A percentile compares a stretch with the other conserved stretches of the same genome.
Evolutionary conservation across 75 land plant genomes (phyloP).

Genomic region (Pinus albicaulis): DNA sequence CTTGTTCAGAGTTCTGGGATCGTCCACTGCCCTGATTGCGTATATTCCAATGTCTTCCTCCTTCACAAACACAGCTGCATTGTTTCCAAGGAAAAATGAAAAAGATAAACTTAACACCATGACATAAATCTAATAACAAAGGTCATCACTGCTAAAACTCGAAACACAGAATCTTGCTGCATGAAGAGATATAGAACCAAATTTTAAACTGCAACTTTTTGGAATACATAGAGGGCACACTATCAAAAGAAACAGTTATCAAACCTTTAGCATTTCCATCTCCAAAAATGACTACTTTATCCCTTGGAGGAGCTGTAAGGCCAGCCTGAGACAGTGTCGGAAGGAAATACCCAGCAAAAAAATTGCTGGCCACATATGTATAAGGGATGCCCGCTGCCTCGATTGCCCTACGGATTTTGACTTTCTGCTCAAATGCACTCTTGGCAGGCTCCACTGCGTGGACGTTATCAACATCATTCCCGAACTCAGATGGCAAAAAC

Average conservation of each 20-base stretch:
- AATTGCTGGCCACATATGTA: conserved; percentile 39
- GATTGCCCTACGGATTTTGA: conserved; percentile 30
- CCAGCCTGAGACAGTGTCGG: conserved; percentile 15
- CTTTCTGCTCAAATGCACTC: conserved; percentile 27
- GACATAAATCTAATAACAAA: too few relatives aligned
- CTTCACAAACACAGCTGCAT: conserved; percentile 36
- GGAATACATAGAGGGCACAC: not conserved
- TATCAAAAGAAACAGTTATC: too few relatives aligned
- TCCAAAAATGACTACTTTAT: conserved; percentile 43
- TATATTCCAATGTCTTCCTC: conserved; percentile 54
- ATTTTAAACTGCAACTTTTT: not conserved
- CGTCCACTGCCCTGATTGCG: conserved; percentile 44
- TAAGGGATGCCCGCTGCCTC: conserved; percentile 60
- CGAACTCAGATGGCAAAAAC: conserved; percentile 66
- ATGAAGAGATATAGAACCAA: not conserved
- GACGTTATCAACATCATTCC: conserved; percentile 38
- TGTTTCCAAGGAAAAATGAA: too few relatives aligned
- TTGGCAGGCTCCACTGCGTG: conserved; percentile 41
- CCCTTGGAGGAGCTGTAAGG: conserved; percentile 38
- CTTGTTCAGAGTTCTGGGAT: conserved; percentile 60
- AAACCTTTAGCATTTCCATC: conserved; percentile 33
- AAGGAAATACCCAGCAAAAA: conserved; percentile 37
- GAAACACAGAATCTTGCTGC: not conserved
- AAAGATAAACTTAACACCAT: too few relatives aligned
- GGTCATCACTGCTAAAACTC: too few relatives aligned